Conservation (phyloP, 345 rosid genomes). For the Murraya paniculata region DNA sequence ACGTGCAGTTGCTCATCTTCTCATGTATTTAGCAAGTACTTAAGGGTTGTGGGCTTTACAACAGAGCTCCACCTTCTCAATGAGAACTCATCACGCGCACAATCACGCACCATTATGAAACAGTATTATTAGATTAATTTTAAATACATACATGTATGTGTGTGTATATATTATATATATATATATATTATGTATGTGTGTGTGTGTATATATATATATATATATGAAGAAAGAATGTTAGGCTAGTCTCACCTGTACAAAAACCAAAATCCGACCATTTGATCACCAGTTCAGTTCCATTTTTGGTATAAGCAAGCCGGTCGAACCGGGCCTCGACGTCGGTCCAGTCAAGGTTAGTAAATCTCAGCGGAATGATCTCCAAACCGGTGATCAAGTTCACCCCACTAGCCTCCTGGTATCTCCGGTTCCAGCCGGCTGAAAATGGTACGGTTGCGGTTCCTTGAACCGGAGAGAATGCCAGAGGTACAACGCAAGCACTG, state of each 20-base stretch:
- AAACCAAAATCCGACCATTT: slow-evolving; percentile 46
- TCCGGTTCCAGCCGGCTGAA: neutral
- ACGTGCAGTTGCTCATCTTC: no score
- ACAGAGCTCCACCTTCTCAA: accelerated
- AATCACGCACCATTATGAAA: no score
- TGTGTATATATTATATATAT: no score
- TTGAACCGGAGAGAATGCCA: slow-evolving; percentile 12
- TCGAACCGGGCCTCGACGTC: slow-evolving; percentile 39
- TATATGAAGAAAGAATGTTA: no score
- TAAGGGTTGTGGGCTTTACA: accelerated
- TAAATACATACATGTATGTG: no score
- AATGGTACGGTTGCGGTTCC: neutral
- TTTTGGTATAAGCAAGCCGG: slow-evolving; percentile 21
- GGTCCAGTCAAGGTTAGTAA: slow-evolving; percentile 35
- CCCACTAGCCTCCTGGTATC: neutral
- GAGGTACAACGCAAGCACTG: slow-evolving; percentile 15
- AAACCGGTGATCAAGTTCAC: neutral
- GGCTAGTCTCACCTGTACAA: slow-evolving; percentile 35
- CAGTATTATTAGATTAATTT: no score
- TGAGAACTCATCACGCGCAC: no score
- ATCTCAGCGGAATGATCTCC: slow-evolving; percentile 29
- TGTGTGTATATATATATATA: no score
- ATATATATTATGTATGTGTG: no score
- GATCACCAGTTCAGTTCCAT: slow-evolving; percentile 22
- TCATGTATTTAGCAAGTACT: no score